These are phyloP conservation scores for Macrolepiota fuliginosa DNA, from an alignment of 768 basidiomycete genomes.

Conservation along the genomic window DNA sequence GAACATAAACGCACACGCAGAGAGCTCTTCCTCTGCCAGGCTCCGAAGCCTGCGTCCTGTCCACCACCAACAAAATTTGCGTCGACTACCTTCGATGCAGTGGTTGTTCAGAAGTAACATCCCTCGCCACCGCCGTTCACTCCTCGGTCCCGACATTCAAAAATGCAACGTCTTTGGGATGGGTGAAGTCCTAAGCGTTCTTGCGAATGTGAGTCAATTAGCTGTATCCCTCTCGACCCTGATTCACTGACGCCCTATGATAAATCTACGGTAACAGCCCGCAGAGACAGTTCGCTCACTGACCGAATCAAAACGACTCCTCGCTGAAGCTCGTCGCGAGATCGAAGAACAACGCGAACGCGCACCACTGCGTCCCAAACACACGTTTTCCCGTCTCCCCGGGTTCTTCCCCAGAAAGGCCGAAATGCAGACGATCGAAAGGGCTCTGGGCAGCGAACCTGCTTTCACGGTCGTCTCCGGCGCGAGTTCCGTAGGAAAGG, in stretches of 20 bases:
- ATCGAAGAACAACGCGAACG: slow-evolving; percentile 67
- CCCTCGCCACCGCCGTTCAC: slow-evolving; percentile 60
- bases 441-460: slow-evolving; percentile 65
- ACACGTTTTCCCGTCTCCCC: slow-evolving; percentile 76
- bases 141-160: slow-evolving; percentile 56
- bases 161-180: slow-evolving; percentile 78
- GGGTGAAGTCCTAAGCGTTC: slow-evolving; percentile 72
- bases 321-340: slow-evolving; percentile 78
- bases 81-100: slow-evolving; percentile 44
- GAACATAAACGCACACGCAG: slow-evolving; percentile 12
- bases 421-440: slow-evolving; percentile 65
- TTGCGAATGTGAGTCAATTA: slow-evolving; percentile 59
- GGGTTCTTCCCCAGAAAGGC: slow-evolving; percentile 69
- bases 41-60: slow-evolving; percentile 13
- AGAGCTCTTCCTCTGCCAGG: slow-evolving; percentile 10
- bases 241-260: background rate
- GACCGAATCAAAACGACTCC: slow-evolving; percentile 69
- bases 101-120: slow-evolving; percentile 79
- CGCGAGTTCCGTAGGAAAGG: slow-evolving; percentile 82
- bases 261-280: slow-evolving; percentile 44
- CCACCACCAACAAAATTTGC: slow-evolving; percentile 22
- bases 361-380: slow-evolving; percentile 64
- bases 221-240: background rate
- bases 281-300: slow-evolving; percentile 77
- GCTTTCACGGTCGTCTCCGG: slow-evolving; percentile 81